phyloP scores from a whole-genome alignment of 2,329 filamentous ascomycete genomes.

The Trichoderma koningii region DNA sequence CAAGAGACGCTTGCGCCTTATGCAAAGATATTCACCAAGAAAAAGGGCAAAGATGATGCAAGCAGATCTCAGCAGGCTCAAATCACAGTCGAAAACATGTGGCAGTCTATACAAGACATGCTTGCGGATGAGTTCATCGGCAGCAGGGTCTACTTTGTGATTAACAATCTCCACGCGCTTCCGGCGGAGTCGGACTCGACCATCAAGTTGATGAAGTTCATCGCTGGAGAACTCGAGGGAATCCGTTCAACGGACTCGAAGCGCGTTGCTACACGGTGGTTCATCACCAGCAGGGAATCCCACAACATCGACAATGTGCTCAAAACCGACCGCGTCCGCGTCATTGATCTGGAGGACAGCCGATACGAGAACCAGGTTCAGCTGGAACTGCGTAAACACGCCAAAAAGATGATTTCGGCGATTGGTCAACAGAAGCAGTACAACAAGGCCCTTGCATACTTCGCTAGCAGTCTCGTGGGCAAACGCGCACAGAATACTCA shows the following conservation, averaged over 20 bases:
- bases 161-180: conserved; percentile 46
- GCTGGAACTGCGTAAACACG: conserved; percentile 38
- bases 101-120: conserved; percentile 48
- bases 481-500: conserved; percentile 47
- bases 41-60: conserved; percentile 34
- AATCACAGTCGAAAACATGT: conserved; percentile 43
- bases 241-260: conserved; percentile 27
- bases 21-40: conserved; percentile 40
- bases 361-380: conserved; percentile 44
- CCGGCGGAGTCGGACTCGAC: conserved; percentile 39
- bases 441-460: conserved; percentile 47
- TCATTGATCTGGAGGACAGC: conserved; percentile 43
- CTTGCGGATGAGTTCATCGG: conserved; percentile 39
- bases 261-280: conserved; percentile 39
- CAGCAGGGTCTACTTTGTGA: conserved; percentile 42
- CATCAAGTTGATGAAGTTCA: conserved; percentile 41
- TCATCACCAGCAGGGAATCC: conserved; percentile 44
- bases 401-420: conserved; percentile 39
- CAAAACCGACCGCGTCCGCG: conserved; percentile 35
- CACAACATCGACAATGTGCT: conserved; percentile 36
- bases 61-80: conserved; percentile 32
- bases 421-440: conserved; percentile 44
- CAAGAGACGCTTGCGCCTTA: conserved; percentile 41
- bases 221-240: conserved; percentile 37
- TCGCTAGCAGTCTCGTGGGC: conserved; percentile 46